phyloP scores from a whole-genome alignment of 2,329 filamentous ascomycete species.

The Botrytis squamosa region DNA sequence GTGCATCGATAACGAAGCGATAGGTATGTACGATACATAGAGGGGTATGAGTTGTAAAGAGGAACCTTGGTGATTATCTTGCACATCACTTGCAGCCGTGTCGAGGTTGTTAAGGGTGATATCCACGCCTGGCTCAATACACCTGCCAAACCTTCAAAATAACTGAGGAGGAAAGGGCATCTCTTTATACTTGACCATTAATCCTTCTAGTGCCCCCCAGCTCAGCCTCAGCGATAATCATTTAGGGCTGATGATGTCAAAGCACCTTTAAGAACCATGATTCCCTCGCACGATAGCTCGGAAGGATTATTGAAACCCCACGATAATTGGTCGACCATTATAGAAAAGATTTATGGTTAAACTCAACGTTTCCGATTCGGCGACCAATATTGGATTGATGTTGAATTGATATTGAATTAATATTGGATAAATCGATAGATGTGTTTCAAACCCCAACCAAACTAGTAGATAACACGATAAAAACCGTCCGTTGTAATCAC shows the following conservation, averaged over 20 bases:
- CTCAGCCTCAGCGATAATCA: not conserved
- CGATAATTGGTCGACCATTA: not conserved
- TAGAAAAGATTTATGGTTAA: conserved; percentile 8
- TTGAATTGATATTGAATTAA: not conserved
- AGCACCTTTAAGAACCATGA: not conserved
- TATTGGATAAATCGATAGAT: conserved; percentile 12
- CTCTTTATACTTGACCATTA: conserved; percentile 11
- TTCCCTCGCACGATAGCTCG: not conserved
- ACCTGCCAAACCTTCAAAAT: not conserved
- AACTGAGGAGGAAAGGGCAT: not conserved
- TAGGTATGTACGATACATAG: not conserved
- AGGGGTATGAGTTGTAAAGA: not conserved
- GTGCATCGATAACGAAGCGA: not conserved
- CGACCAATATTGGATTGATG: not conserved
- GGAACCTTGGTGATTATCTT: not conserved
- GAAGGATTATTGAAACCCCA: not conserved
- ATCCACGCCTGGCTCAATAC: not conserved
- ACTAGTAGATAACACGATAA: conserved; percentile 11
- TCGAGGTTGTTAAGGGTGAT: not conserved
- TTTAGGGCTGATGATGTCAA: conserved; percentile 15
- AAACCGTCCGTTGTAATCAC: not conserved
- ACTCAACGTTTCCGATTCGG: not conserved
- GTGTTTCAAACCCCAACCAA: conserved; percentile 15
- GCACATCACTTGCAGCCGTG: not conserved
- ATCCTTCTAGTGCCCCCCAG: not conserved